These are phyloP conservation scores for Talaromyces sp. DNA, from an alignment of 2,329 filamentous ascomycete species.

Conservation along the genomic window DNA sequence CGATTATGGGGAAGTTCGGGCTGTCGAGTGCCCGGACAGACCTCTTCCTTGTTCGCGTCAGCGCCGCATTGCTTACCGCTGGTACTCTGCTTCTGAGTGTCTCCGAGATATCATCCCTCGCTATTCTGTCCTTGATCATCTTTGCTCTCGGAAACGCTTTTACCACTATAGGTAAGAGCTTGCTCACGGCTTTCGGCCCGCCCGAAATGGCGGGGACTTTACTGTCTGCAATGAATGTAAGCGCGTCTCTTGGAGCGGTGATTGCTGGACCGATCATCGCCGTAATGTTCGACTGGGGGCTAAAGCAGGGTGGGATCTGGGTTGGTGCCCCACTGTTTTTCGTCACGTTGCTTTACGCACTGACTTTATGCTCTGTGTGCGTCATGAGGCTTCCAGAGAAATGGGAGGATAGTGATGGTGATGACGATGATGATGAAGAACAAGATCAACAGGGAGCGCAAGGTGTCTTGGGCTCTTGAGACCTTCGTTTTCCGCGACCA, in stretches of 20 bases:
- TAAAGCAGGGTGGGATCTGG: conserved; percentile 4
- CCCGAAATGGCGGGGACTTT: conserved; percentile 5
- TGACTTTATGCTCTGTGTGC: conserved; percentile 7
- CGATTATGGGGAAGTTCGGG: not conserved
- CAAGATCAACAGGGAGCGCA: conserved; percentile 1
- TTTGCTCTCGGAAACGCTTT: conserved; percentile 6
- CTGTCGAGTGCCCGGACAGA: conserved; percentile 2
- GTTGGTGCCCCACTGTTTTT: conserved; percentile 4
- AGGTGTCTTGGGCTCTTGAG: not conserved
- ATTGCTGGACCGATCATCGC: conserved; percentile 7
- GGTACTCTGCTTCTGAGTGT: conserved; percentile 7
- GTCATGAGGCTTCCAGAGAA: conserved; percentile 4
- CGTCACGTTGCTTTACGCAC: conserved; percentile 4
- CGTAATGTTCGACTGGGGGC: conserved; percentile 4
- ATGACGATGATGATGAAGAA: not conserved
- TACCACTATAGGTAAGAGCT: conserved; percentile 6
- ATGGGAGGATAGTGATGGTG: not conserved
- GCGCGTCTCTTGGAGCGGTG: conserved; percentile 6
- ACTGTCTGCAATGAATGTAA: conserved; percentile 9
- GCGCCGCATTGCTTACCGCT: conserved; percentile 4
- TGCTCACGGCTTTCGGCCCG: conserved; percentile 6
- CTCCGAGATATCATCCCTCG: conserved; percentile 5
- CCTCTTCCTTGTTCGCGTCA: conserved; percentile 4
- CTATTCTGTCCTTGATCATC: conserved; percentile 6
- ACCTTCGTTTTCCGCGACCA: not conserved